Evolutionary conservation across 805 yeast genomes (phyloP), one percentile per base, ranked within the genome.

Genomic region (Sugiyamaella mastotermitis): DNA sequence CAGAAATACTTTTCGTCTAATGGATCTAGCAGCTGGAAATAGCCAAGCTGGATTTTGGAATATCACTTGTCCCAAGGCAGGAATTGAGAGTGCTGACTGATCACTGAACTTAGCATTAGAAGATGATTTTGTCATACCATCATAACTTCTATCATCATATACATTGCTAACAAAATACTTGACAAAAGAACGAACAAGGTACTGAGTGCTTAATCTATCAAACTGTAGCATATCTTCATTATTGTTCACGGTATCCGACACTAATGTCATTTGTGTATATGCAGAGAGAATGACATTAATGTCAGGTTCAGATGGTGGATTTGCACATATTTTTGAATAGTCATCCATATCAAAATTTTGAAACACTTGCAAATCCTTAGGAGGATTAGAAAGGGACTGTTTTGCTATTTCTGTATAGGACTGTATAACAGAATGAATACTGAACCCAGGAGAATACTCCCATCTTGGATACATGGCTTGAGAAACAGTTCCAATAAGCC

Each of bases 11-110:
- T 81, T 79, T 27, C 99, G 67, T 46, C 76, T 78, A 65, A 86
- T 66, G 46, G 77, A 74, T 27, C 97, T 68, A 0, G 98, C 94
- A 31, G 70, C 76, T 0, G 97, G 95, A 52, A 70, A 92, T 87
- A 94, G 83, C 46, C 78, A 78, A 7, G 73, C 73, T 0, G 92
- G 92, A 45, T 76, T 68, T 13, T 69, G 56, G 17, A 78, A 61
- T 48, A 75, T 77, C 4, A 60, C 21, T 5, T 40, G 29, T 74
- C 78, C 83, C 38, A 36, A 29, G 9, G 39, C 39, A 3, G 39
- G 39, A 4, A 20, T 4, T 14, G 21, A 21, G 14, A n/a, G 10
- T 19, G 31, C 9, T 10, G 8, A 5, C 3, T 13, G 6, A 3
- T 17, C 13, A 3, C 9, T 11, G 5, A 10, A 23, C 26, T 23